Percentiles rank a stretch among this genome's conserved stretches.
Evolutionary conservation across 2,329 filamentous ascomycete genomes (phyloP).

Genomic region (Grosmannia clavigera): DNA sequence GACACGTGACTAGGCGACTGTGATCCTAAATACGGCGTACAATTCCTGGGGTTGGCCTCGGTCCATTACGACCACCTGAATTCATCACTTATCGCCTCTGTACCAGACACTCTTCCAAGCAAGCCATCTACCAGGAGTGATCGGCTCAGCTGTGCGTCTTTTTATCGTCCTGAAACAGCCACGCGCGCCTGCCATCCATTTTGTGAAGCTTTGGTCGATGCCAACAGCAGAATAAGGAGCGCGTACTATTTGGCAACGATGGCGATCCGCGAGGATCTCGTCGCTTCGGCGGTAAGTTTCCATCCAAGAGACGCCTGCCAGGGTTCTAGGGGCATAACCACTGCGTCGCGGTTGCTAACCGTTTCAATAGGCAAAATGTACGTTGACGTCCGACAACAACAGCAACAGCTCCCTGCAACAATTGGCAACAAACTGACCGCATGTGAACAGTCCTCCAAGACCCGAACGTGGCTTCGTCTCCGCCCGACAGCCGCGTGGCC

Average conservation of each 20-base stretch:
- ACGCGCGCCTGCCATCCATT: background rate
- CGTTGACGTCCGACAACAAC: background rate
- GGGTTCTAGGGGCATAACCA: too few relatives aligned
- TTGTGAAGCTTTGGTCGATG: background rate
- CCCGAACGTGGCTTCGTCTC: slow-evolving; percentile 75
- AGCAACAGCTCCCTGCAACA: background rate
- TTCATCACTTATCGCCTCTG: slow-evolving; percentile 1
- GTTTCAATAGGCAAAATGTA: slow-evolving; percentile 2
- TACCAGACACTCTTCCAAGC: background rate
- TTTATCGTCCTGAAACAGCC: background rate
- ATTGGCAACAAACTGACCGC: background rate
- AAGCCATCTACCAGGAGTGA: background rate
- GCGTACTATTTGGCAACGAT: slow-evolving; percentile 26
- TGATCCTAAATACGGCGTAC: background rate
- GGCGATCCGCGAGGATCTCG: slow-evolving; percentile 88
- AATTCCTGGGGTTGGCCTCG: slow-evolving; percentile 13
- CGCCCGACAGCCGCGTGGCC: slow-evolving; percentile 83
- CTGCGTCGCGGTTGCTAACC: background rate
- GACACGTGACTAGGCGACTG: background rate
- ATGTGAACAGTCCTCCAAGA: slow-evolving; percentile 70
- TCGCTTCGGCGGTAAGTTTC: slow-evolving; percentile 61
- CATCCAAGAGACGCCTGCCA: background rate
- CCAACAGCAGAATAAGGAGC: background rate
- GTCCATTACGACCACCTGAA: slow-evolving; percentile 16
- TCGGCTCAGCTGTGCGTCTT: background rate